A percentile compares a stretch with the other conserved stretches of the same genome.
Conservation (phyloP, 2,329 filamentous ascomycete genomes). For the Aspergillus clavatus region DNA sequence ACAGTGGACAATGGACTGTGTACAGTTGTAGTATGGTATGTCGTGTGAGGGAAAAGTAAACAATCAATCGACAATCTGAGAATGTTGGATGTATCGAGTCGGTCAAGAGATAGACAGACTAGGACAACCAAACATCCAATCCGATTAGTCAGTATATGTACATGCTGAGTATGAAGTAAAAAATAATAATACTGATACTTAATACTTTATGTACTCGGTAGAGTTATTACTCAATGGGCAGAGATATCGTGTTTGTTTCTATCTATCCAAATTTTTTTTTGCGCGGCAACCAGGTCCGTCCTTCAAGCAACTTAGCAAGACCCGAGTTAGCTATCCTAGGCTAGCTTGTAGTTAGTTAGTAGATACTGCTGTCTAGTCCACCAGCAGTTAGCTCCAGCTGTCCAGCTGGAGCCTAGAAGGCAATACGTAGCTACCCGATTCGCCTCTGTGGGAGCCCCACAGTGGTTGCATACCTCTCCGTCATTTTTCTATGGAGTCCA, state of each 20-base stretch:
- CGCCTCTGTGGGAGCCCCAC: conserved; percentile 11
- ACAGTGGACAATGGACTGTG: no score
- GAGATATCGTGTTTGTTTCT: conserved; percentile 15
- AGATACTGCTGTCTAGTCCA: no score
- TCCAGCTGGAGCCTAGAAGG: not conserved
- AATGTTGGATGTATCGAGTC: not conserved
- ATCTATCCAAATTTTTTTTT: conserved; percentile 8
- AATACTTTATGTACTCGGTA: not conserved
- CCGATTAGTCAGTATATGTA: no score
- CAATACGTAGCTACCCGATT: conserved; percentile 15
- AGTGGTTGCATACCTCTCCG: conserved; percentile 8
- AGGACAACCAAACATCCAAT: no score
- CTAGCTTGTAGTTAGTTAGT: no score
- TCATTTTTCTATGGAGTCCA: conserved; percentile 13
- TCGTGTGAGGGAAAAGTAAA: not conserved
- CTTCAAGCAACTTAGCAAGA: no score
- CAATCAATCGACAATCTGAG: not conserved
- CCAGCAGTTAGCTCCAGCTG: not conserved
- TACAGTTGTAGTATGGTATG: no score
- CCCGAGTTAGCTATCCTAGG: no score
- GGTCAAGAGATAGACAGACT: not conserved
- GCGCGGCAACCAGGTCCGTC: conserved; percentile 17
- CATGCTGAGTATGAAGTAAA: no score
- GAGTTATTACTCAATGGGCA: no score
- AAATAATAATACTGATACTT: not conserved